A percentile compares a stretch with the other conserved stretches of the same genome.
Conservation (phyloP, 192 early-diverging fungal genomes). For the Rhizoclosmatium sp. region DNA sequence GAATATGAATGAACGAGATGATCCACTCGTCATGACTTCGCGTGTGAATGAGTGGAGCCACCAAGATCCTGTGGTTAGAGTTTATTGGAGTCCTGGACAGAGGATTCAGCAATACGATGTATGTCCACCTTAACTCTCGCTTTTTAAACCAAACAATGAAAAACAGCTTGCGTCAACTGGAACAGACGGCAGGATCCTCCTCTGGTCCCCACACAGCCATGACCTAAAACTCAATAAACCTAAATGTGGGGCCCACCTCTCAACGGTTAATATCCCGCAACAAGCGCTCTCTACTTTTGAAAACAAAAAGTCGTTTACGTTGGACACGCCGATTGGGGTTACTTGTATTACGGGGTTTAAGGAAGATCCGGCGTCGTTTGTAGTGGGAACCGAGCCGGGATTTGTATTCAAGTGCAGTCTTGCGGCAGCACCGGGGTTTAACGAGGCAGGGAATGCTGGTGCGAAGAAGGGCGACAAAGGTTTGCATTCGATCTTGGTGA, state of each 20-base stretch:
- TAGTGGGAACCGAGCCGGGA: constrained; percentile 56
- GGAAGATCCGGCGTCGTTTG: constrained; percentile 32
- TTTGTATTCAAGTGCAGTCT: constrained; percentile 51
- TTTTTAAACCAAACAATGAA: neutral
- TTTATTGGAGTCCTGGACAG: constrained; percentile 48
- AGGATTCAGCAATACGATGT: constrained; percentile 47
- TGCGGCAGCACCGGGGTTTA: constrained; percentile 14
- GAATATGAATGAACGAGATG: constrained; percentile 49
- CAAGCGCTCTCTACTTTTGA: constrained; percentile 6
- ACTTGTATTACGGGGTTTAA: constrained; percentile 30
- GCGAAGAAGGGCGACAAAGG: constrained; percentile 18
- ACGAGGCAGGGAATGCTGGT: neutral
- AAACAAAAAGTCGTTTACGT: constrained; percentile 10
- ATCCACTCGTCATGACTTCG: constrained; percentile 44
- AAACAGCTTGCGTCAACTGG: constrained; percentile 51
- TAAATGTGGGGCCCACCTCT: constrained; percentile 33
- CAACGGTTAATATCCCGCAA: constrained; percentile 36
- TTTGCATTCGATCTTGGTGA: neutral
- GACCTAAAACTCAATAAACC: constrained; percentile 42
- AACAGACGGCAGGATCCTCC: constrained; percentile 55
- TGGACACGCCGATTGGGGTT: constrained; percentile 30
- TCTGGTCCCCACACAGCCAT: constrained; percentile 43
- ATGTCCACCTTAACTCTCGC: neutral
- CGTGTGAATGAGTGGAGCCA: constrained; percentile 49
- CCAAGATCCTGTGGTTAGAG: constrained; percentile 53